Percentiles rank a stretch among this genome's conserved stretches.
Evolutionary conservation across 129 eudicot species (phyloP).

Genomic region (Arctium minus): DNA sequence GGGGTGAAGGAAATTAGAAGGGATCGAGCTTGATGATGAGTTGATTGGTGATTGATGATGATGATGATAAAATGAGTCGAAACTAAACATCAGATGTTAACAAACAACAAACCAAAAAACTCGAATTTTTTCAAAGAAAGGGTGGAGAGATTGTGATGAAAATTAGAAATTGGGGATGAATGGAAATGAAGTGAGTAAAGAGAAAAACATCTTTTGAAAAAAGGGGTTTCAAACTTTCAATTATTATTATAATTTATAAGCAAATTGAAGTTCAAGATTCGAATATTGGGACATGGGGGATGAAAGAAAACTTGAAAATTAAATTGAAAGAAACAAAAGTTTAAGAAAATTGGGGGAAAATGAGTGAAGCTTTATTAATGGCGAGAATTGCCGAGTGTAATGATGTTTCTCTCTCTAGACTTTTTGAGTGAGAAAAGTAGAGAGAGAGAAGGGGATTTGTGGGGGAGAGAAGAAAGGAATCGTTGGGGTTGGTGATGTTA

Average conservation of each 20-base stretch:
- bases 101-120: conserved; percentile 5
- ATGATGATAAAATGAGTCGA: conserved; percentile 26
- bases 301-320: too few species aligned
- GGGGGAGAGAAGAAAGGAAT: background rate
- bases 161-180: conserved; percentile 14
- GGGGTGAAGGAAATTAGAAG: conserved; percentile 50
- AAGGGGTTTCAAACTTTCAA: conserved; percentile 3
- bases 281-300: background rate
- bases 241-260: background rate
- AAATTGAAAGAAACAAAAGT: background rate
- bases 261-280: background rate
- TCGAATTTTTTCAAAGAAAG: background rate
- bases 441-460: background rate
- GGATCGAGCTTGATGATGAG: conserved; percentile 29
- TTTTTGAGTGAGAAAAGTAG: background rate
- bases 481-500: conserved; percentile 13
- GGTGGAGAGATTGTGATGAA: background rate
- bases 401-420: conserved; percentile 17
- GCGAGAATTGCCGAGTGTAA: conserved; percentile 23
- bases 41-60: conserved; percentile 21
- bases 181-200: conserved; percentile 18
- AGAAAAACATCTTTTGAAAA: conserved; percentile 5
- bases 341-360: too few species aligned
- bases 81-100: conserved; percentile 50
- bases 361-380: conserved; percentile 19